Conservation (phyloP, 2,329 filamentous ascomycete genomes). For the Xylaria sp. region DNA sequence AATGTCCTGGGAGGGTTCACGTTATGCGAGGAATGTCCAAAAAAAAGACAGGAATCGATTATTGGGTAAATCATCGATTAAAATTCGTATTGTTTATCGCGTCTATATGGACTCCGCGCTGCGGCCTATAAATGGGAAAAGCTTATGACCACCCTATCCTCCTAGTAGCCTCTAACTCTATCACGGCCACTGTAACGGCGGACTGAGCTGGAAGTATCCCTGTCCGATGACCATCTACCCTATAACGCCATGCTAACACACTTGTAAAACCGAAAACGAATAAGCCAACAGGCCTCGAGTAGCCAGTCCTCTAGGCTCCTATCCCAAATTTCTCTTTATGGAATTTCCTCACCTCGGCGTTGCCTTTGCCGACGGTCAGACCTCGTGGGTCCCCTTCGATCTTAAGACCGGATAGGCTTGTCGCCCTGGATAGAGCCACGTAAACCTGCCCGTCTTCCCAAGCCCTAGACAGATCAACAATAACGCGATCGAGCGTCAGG, state of each 20-base stretch:
- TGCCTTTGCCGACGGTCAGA: conserved; percentile 47
- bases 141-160: background rate
- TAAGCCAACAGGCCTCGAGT: background rate
- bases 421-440: conserved; percentile 70
- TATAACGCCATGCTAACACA: conserved; percentile 1
- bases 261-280: background rate
- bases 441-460: conserved; percentile 71
- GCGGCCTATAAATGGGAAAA: background rate
- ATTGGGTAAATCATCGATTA: background rate
- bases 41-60: background rate
- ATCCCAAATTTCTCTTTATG: conserved; percentile 50
- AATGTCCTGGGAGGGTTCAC: too few species aligned
- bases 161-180: background rate
- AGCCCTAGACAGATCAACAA: conserved; percentile 62
- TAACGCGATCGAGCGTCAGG: conserved; percentile 69
- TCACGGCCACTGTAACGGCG: background rate
- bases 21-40: too few species aligned
- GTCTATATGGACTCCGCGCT: background rate
- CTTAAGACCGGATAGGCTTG: conserved; percentile 60
- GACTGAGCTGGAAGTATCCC: background rate
- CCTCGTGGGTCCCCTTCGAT: conserved; percentile 50
- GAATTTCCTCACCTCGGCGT: conserved; percentile 51
- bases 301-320: conserved; percentile 6
- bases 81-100: background rate
- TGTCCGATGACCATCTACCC: background rate